Percentiles rank a stretch among this genome's conserved stretches.
Evolutionary conservation across 176 grass and related monocot species (phyloP).

Genomic region (Aegilops tauschii): DNA sequence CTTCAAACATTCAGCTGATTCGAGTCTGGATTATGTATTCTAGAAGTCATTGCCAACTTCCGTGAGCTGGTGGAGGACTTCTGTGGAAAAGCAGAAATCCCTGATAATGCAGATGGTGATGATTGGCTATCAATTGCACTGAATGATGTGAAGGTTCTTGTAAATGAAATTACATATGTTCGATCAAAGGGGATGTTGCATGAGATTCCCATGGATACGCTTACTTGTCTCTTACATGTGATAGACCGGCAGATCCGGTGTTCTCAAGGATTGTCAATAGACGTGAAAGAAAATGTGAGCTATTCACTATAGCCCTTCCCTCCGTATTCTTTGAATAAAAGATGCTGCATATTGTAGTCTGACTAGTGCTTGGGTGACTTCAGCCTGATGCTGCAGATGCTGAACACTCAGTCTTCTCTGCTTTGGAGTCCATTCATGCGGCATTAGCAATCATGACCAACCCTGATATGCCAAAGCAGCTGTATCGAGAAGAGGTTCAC

Average conservation of each 20-base stretch:
- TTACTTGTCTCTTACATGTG: slow-evolving; percentile 71
- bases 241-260: slow-evolving; percentile 88
- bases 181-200: slow-evolving; percentile 78
- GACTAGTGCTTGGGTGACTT: slow-evolving; percentile 37
- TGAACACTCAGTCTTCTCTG: slow-evolving; percentile 74
- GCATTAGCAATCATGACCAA: slow-evolving; percentile 86
- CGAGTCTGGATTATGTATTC: slow-evolving; percentile 32
- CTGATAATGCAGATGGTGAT: slow-evolving; percentile 72
- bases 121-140: slow-evolving; percentile 71
- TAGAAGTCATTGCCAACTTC: slow-evolving; percentile 69
- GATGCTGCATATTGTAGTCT: slow-evolving; percentile 38
- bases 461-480: slow-evolving; percentile 95
- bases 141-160: slow-evolving; percentile 71
- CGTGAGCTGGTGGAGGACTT: slow-evolving; percentile 89
- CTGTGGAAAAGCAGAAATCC: slow-evolving; percentile 75
- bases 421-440: slow-evolving; percentile 86
- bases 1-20: slow-evolving; percentile 14
- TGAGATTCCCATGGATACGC: slow-evolving; percentile 69
- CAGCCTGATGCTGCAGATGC: slow-evolving; percentile 67
- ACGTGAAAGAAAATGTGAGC: slow-evolving; percentile 84
- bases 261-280: slow-evolving; percentile 89
- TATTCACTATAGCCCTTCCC: not conserved
- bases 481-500: slow-evolving; percentile 91
- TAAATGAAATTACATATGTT: slow-evolving; percentile 77
- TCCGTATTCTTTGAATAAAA: not conserved